phyloP scores from a whole-genome alignment of 1,284 basidiomycete species.

The Cutaneotrichosporon sp. region DNA sequence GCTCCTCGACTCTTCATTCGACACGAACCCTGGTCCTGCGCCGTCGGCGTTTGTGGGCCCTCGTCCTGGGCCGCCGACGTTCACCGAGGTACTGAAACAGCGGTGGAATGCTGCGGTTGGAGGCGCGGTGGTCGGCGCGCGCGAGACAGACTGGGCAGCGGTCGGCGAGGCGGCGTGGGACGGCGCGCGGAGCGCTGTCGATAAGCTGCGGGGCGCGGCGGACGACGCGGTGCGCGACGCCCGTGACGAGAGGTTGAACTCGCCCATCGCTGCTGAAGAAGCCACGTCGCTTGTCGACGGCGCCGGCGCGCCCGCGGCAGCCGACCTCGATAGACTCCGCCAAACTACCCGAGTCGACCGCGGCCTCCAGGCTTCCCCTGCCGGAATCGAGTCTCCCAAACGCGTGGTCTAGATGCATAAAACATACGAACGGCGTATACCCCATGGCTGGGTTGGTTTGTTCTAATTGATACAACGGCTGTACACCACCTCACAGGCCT shows the following conservation, averaged over 20 bases:
- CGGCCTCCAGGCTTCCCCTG: constrained; percentile 3
- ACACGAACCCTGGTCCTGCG: constrained; percentile 25
- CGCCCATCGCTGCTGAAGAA: neutral
- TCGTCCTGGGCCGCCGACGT: constrained; percentile 15
- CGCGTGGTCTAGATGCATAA: constrained; percentile 17
- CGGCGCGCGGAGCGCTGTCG: constrained; percentile 3
- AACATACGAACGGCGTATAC: neutral
- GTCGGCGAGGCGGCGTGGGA: constrained; percentile 19
- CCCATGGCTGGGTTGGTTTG: neutral
- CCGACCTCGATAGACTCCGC: neutral
- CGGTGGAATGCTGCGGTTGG: constrained; percentile 38
- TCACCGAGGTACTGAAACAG: constrained; percentile 28
- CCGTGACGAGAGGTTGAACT: neutral
- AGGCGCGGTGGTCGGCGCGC: constrained; percentile 18
- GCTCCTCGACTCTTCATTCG: constrained; percentile 30
- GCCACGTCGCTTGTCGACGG: neutral
- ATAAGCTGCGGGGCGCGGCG: neutral
- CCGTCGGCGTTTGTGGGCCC: constrained; percentile 30
- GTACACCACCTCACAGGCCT: neutral
- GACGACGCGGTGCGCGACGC: neutral
- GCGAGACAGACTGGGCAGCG: constrained; percentile 28
- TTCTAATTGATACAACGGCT: neutral
- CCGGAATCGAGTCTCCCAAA: constrained; percentile 13
- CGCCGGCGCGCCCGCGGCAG: neutral
- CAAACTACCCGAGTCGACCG: constrained; percentile 6